phyloP scores from a whole-genome alignment of 495 filamentous ascomycete species.

The Talaromyces stipitatus region DNA sequence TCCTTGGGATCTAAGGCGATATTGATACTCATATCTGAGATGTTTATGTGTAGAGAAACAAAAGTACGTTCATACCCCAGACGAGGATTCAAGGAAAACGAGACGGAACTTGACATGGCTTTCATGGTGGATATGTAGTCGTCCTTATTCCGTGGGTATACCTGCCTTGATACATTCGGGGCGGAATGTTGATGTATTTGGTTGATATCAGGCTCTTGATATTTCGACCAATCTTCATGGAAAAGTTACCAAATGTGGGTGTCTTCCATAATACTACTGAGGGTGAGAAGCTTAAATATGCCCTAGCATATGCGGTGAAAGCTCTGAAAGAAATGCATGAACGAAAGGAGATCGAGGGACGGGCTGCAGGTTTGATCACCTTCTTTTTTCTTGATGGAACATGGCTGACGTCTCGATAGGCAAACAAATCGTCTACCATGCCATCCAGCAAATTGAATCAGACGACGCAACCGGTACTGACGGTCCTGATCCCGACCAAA shows the following conservation, averaged over 20 bases:
- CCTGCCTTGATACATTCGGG: background rate
- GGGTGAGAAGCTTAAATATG: background rate
- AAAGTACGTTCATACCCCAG: constrained; percentile 34
- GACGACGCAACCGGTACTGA: constrained; percentile 35
- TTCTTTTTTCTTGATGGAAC: background rate
- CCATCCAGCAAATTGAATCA: constrained; percentile 38
- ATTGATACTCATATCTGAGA: background rate
- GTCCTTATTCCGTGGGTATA: constrained; percentile 50
- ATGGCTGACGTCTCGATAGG: constrained; percentile 24
- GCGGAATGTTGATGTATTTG: constrained; percentile 1
- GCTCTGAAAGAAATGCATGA: constrained; percentile 56
- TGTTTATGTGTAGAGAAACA: constrained; percentile 38
- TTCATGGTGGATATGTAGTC: constrained; percentile 24
- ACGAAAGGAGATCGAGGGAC: constrained; percentile 48
- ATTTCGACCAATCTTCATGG: constrained; percentile 61
- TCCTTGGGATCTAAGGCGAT: background rate
- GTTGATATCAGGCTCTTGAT: constrained; percentile 45
- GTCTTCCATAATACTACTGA: background rate
- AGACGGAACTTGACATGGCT: background rate
- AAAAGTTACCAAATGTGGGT: constrained; percentile 54
- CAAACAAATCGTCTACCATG: constrained; percentile 59
- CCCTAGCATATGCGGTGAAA: constrained; percentile 54
- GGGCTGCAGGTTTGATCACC: constrained; percentile 13
- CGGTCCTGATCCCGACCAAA: constrained; percentile 33
- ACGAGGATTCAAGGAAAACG: background rate